These are phyloP conservation scores for Blastobotrys raffinosifermentans DNA, from an alignment of 1,139 yeast genomes.

Conservation along the genomic window DNA sequence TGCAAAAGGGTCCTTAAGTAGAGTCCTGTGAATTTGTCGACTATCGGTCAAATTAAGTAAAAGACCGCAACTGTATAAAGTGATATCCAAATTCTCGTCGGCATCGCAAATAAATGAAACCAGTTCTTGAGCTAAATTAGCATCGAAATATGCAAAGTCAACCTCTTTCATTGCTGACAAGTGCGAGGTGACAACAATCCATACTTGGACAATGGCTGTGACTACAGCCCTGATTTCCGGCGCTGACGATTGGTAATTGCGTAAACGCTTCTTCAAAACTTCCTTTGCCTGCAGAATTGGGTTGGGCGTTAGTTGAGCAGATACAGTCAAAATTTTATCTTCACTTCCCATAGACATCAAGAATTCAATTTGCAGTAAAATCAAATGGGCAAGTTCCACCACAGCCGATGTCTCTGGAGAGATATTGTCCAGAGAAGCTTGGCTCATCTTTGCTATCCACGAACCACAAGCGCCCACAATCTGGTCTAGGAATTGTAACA, in stretches of 20 bases:
- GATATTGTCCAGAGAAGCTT: too few relatives aligned
- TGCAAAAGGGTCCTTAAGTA: conserved; percentile 4
- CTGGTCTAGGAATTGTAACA: not conserved
- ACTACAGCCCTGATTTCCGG: too few relatives aligned
- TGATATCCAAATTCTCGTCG: conserved; percentile 2
- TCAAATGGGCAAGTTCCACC: too few relatives aligned
- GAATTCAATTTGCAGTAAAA: too few relatives aligned
- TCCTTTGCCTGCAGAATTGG: too few relatives aligned
- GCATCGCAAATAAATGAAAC: conserved; percentile 4
- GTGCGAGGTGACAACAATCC: conserved; percentile 17
- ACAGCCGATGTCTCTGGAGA: too few relatives aligned
- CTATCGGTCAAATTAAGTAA: conserved; percentile 17
- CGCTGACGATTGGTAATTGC: too few relatives aligned
- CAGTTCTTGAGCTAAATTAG: conserved; percentile 7
- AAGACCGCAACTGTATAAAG: conserved; percentile 18
- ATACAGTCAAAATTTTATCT: too few relatives aligned
- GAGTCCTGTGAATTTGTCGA: conserved; percentile 6
- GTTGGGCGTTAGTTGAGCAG: too few relatives aligned
- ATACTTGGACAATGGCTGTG: conserved; percentile 5
- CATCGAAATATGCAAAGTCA: conserved; percentile 6
- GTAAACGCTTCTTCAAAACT: too few relatives aligned
- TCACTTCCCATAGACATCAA: too few relatives aligned
- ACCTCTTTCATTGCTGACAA: conserved; percentile 8
- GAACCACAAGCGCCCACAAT: not conserved
- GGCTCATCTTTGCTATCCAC: too few relatives aligned